Base-by-base conservation (phyloP, 83 land plant genomes). In the Diphasiastrum complanatum region DNA sequence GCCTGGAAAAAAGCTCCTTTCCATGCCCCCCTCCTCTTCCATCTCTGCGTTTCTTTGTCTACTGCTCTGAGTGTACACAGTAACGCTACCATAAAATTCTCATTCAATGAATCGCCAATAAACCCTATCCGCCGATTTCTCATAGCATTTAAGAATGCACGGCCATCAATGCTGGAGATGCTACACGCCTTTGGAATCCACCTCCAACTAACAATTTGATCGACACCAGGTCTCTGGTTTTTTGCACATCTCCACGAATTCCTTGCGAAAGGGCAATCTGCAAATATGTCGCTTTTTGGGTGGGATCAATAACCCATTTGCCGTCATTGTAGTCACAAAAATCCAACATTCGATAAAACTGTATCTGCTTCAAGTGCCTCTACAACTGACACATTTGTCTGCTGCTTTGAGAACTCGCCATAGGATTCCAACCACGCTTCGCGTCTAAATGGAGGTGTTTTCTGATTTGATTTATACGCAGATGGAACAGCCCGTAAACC, bases 1-100 rank as follows among this genome's bases (percentile, higher is more conserved):
- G 49, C 62, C 68, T 18, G 98, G 98, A 52, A 92, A 92, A 64
- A 77, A 81, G 71, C 98, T 0, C 98, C 98, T 49, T 76, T 79
- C 98, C 95, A 88, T 10, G 98, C 91, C 26, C 96, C 85, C 61
- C 77, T 85, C 69, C 78, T 69, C 72, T 88, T 93, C 98, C 98
- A 93, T 77, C 79, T 93, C 65, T 61, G 68, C 5, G 80, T 91
- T 40, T 77, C 77, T 3, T 16, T 31, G 65, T 93, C 96, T 20
- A 73, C 96, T 20, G 61, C 66, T 19, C 79, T 27, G 19, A 93
- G 75, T 27, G 73, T 53, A 53, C 98, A 93, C 50, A 88, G 67
- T 48, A 93, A 66, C 20, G 95, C 73, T 36, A 76, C 84, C 67
- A 93, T 24, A 34, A 93, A 79, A 54, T 93, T 93, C 81, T 93